Evolutionary conservation across 2,329 filamentous ascomycete species (phyloP), one percentile per base, ranked within the genome.

Genomic region (Bretziella fagacearum): DNA sequence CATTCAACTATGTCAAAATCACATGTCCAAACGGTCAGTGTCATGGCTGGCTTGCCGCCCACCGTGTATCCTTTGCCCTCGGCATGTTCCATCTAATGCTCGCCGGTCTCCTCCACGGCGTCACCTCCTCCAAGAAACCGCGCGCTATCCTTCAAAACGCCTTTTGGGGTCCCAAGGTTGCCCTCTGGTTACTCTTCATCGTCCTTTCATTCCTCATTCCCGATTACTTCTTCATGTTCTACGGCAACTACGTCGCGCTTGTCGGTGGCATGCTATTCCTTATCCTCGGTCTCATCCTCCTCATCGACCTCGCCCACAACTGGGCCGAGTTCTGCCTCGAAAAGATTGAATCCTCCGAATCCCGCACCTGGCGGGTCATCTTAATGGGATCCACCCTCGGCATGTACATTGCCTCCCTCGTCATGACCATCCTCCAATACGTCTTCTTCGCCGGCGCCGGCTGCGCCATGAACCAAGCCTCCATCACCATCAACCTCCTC

Each of bases 151-250:
- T 98, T 46, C 91, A 98, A 60, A 98, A 98, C 65, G 91, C 89
- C n/a, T 98, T 85, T 64, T 98, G 91, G 91, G 91, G 87, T 1
- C 91, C 91, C 39, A 98, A 98, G 66, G 73, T 98, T 50, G 75
- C 95, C 51, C 76, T 79, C 45, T 98, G 91, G 91, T 60, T 95
- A 43, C 77, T 71, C 11, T 74, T 96, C 54, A 78, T 96, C 51
- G 84, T 95, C 50, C 60, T 93, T 50, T 93, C 87, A 22, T 98
- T 96, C 68, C 76, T 98, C 57, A 95, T 98, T 49, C 91, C 91
- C 13, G 89, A 98, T 59, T 70, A 69, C 23, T 96, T 98, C 70
- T 96, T 95, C 66, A 77, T 93, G 58, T 77, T 93, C 54, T 98
- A 86, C 79, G 91, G 91, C 53, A 93, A 93, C 62, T 96, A 95